These are phyloP conservation scores for Rhexocercosporidium sp. DNA, from an alignment of 2,329 filamentous ascomycete species.

Conservation along the genomic window DNA sequence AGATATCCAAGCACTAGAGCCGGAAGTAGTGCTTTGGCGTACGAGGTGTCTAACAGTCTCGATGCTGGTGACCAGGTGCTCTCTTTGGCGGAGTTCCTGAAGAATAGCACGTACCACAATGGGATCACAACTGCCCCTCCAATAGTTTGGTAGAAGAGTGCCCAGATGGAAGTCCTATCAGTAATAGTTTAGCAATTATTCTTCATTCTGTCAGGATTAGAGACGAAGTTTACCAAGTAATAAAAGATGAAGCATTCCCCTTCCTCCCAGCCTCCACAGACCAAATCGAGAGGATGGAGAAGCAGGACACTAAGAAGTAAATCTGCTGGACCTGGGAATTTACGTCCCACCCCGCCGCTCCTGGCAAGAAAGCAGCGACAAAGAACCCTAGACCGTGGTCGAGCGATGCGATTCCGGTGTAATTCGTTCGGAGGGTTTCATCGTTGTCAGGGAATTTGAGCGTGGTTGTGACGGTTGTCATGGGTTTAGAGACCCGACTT, in stretches of 20 bases:
- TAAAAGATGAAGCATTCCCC: neutral
- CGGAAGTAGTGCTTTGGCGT: neutral
- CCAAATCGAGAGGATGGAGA: neutral
- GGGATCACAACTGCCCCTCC: neutral
- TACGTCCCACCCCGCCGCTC: neutral
- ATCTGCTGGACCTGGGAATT: constrained; percentile 3
- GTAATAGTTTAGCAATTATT: neutral
- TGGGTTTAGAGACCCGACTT: neutral
- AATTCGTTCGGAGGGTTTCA: neutral
- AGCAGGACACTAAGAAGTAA: neutral
- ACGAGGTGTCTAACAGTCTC: neutral
- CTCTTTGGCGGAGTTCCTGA: neutral
- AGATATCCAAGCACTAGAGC: neutral
- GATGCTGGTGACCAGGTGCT: neutral
- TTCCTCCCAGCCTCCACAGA: constrained; percentile 1
- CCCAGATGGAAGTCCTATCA: neutral
- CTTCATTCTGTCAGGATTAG: neutral
- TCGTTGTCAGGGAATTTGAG: neutral
- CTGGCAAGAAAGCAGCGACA: constrained; percentile 3
- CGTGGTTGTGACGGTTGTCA: neutral
- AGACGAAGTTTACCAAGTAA: neutral
- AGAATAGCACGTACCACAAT: constrained; percentile 2
- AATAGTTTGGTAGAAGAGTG: constrained; percentile 4
- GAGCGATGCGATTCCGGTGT: neutral
- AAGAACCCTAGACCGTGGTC: neutral